These are phyloP conservation scores for Lizonia empirigonia DNA, from an alignment of 2,329 filamentous ascomycete species.

Conservation along the genomic window DNA sequence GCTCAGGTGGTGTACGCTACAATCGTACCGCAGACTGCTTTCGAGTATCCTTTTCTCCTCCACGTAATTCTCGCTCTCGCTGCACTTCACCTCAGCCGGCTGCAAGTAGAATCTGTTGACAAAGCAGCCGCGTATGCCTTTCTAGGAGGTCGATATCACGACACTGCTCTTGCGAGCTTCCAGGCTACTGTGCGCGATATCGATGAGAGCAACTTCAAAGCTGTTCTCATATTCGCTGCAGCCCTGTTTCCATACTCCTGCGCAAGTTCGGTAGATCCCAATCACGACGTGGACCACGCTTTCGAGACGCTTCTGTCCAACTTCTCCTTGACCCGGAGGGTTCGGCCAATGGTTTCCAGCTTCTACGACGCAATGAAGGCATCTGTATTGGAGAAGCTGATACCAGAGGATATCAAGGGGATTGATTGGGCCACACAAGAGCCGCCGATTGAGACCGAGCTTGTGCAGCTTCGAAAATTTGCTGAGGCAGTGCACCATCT, in stretches of 20 bases:
- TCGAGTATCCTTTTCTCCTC: constrained; percentile 53
- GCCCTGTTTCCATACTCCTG: constrained; percentile 33
- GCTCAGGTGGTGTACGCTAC: constrained; percentile 27
- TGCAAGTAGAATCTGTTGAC: constrained; percentile 27
- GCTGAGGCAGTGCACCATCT: constrained; percentile 30
- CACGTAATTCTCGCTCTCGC: constrained; percentile 53
- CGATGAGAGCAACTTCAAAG: constrained; percentile 48
- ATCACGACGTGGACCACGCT: constrained; percentile 21
- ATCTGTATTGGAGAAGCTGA: constrained; percentile 20
- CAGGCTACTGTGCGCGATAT: constrained; percentile 37
- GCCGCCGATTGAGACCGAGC: constrained; percentile 26
- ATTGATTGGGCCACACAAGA: constrained; percentile 25
- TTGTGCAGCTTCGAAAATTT: constrained; percentile 33
- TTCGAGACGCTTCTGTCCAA: constrained; percentile 33
- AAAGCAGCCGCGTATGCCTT: constrained; percentile 19
- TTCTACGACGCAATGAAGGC: constrained; percentile 20
- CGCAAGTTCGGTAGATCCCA: constrained; percentile 18
- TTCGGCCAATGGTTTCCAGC: constrained; percentile 31
- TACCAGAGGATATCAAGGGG: constrained; percentile 29
- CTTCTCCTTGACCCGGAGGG: constrained; percentile 28
- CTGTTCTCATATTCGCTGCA: constrained; percentile 38
- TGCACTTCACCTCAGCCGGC: constrained; percentile 51
- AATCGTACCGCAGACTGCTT: constrained; percentile 43
- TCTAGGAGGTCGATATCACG: constrained; percentile 31
- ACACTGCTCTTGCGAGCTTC: constrained; percentile 28